These are phyloP conservation scores for Elaeagnus macrophylla DNA, from an alignment of 306 rosid genomes.

Conservation along the genomic window DNA sequence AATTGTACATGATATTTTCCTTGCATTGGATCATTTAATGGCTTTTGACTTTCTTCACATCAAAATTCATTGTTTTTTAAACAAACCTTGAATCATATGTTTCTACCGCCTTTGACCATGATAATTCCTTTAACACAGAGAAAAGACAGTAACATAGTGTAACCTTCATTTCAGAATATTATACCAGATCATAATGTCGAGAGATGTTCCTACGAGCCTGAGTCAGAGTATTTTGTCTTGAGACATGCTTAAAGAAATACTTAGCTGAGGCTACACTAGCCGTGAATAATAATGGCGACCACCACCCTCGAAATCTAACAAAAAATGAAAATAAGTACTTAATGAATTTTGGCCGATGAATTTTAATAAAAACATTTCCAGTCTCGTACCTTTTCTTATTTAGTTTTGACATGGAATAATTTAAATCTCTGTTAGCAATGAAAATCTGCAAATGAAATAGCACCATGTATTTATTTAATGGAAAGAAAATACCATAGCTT, in stretches of 20 bases:
- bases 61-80: too few species aligned
- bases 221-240: conserved; percentile 75
- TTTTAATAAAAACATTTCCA: too few species aligned
- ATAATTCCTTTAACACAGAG: not conserved
- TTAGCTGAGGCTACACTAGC: conserved; percentile 67
- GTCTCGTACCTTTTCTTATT: conserved; percentile 52
- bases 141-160: not conserved
- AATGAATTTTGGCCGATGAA: not conserved
- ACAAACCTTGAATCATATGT: too few species aligned
- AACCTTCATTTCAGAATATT: not conserved
- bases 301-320: conserved; percentile 65
- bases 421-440: conserved; percentile 64
- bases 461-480: not conserved
- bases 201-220: conserved; percentile 86
- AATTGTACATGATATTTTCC: too few species aligned
- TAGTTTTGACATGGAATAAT: conserved; percentile 35
- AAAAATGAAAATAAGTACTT: conserved; percentile 6
- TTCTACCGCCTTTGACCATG: not conserved
- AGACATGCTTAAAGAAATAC: conserved; percentile 56
- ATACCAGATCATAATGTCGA: conserved; percentile 80
- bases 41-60: too few species aligned
- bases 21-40: too few species aligned
- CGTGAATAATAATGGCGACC: conserved; percentile 78
- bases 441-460: conserved; percentile 48
- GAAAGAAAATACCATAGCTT: conserved; percentile 1